A percentile compares a stretch with the other conserved stretches of the same genome.
These are phyloP conservation scores for Viola pubescens DNA, from an alignment of 441 rosid genomes.

Conservation along the genomic window DNA sequence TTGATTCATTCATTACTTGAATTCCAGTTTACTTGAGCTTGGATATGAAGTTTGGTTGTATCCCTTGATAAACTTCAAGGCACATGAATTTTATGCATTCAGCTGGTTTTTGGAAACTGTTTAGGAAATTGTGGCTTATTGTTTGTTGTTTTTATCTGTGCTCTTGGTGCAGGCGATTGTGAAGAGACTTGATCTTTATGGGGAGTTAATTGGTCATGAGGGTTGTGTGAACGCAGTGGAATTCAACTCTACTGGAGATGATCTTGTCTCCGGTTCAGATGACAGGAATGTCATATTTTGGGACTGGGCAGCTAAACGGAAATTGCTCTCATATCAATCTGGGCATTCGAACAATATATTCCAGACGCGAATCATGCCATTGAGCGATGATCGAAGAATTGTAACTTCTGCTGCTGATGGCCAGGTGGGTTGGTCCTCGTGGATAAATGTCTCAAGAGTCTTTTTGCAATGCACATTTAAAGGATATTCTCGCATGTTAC, in stretches of 20 bases:
- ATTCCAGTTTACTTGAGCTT: too few relatives aligned
- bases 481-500: too few relatives aligned
- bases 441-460: background rate
- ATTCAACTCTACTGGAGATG: slow-evolving; percentile 47
- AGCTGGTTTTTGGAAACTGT: too few relatives aligned
- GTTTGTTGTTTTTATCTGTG: background rate
- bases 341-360: slow-evolving; percentile 57
- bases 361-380: slow-evolving; percentile 56
- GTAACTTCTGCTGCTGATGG: slow-evolving; percentile 66
- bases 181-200: slow-evolving; percentile 38
- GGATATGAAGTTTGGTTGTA: too few relatives aligned
- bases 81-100: too few relatives aligned
- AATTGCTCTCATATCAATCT: slow-evolving; percentile 34
- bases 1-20: too few relatives aligned
- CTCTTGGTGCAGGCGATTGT: slow-evolving; percentile 32
- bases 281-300: slow-evolving; percentile 49
- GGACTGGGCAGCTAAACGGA: slow-evolving; percentile 38
- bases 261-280: slow-evolving; percentile 68
- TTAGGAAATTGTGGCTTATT: too few relatives aligned
- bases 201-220: slow-evolving; percentile 48
- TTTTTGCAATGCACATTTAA: too few relatives aligned
- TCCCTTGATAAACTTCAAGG: too few relatives aligned
- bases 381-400: slow-evolving; percentile 43
- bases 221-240: slow-evolving; percentile 61
- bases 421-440: slow-evolving; percentile 42